Conservation (phyloP, 805 yeast genomes). For the Dipodascopsis tothii region DNA sequence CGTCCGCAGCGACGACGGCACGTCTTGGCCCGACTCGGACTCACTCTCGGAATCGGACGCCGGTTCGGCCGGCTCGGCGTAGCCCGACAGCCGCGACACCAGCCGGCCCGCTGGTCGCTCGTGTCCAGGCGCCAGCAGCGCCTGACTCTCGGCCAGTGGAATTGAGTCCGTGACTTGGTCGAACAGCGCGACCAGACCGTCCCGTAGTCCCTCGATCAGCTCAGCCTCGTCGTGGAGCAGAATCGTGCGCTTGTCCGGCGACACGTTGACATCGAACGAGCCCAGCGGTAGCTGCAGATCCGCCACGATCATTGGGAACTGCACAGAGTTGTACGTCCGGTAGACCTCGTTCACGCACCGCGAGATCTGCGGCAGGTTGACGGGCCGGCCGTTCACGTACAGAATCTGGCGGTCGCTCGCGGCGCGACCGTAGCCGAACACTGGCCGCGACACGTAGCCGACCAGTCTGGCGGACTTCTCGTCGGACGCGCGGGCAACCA, state of each 20-base stretch:
- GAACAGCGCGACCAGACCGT: constrained; percentile 44
- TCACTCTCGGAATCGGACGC: too few species aligned
- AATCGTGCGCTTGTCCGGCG: constrained; percentile 81
- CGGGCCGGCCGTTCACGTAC: constrained; percentile 72
- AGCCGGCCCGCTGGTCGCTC: too few species aligned
- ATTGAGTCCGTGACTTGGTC: constrained; percentile 22
- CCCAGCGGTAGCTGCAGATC: constrained; percentile 41
- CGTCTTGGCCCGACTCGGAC: too few species aligned
- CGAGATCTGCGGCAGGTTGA: constrained; percentile 45
- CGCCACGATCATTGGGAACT: constrained; percentile 61
- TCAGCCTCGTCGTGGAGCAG: constrained; percentile 57
- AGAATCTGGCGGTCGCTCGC: constrained; percentile 67
- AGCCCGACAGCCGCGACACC: too few species aligned
- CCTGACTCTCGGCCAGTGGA: neutral
- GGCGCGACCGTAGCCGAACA: constrained; percentile 71
- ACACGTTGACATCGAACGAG: constrained; percentile 67
- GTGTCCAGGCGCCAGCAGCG: too few species aligned
- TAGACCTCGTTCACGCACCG: constrained; percentile 68
- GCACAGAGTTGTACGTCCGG: constrained; percentile 61
- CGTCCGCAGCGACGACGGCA: too few species aligned
- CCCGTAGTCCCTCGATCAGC: constrained; percentile 42
- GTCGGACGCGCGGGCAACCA: neutral
- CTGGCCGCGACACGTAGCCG: constrained; percentile 69
- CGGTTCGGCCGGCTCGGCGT: too few species aligned
- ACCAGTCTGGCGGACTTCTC: constrained; percentile 24